phyloP scores from a whole-genome alignment of 2,329 filamentous ascomycete genomes.

The Clonostachys chloroleuca region DNA sequence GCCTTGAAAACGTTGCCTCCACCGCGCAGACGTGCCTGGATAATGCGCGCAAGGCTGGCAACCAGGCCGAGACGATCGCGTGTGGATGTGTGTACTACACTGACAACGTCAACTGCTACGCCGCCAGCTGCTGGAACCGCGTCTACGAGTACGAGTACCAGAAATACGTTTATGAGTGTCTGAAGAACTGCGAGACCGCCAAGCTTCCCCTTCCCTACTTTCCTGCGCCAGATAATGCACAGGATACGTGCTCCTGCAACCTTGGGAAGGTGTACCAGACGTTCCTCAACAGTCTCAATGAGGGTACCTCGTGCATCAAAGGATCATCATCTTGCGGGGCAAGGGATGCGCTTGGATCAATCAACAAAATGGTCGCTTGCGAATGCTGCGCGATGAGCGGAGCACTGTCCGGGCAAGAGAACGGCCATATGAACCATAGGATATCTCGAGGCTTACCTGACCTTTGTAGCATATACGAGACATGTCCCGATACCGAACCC shows the following conservation, averaged over 20 bases:
- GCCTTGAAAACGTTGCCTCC: slow-evolving; percentile 4
- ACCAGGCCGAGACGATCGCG: slow-evolving; percentile 7
- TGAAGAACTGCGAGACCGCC: slow-evolving; percentile 18
- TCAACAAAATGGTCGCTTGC: too few species aligned
- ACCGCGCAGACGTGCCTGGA: slow-evolving; percentile 3
- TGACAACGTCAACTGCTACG: slow-evolving; percentile 25
- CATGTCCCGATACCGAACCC: too few species aligned
- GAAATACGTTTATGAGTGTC: slow-evolving; percentile 24
- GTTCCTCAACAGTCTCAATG: too few species aligned
- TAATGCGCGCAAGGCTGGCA: slow-evolving; percentile 7
- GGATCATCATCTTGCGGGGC: too few species aligned
- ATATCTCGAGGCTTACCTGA: too few species aligned
- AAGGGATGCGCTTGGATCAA: too few species aligned
- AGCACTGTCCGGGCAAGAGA: too few species aligned
- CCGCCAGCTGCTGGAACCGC: slow-evolving; percentile 28
- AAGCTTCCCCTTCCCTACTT: slow-evolving; percentile 28
- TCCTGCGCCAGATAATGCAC: slow-evolving; percentile 22
- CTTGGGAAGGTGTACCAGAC: too few species aligned
- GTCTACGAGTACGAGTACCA: slow-evolving; percentile 32
- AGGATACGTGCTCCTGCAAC: slow-evolving; percentile 20
- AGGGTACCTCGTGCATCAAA: too few species aligned
- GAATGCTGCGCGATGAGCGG: too few species aligned
- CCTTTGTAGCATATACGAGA: too few species aligned
- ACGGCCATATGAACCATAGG: too few species aligned
- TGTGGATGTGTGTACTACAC: slow-evolving; percentile 15